A percentile compares a stretch with the other conserved stretches of the same genome.
phyloP scores from a whole-genome alignment of 1,284 basidiomycete genomes.

The Lentinula novae-zelandiae region DNA sequence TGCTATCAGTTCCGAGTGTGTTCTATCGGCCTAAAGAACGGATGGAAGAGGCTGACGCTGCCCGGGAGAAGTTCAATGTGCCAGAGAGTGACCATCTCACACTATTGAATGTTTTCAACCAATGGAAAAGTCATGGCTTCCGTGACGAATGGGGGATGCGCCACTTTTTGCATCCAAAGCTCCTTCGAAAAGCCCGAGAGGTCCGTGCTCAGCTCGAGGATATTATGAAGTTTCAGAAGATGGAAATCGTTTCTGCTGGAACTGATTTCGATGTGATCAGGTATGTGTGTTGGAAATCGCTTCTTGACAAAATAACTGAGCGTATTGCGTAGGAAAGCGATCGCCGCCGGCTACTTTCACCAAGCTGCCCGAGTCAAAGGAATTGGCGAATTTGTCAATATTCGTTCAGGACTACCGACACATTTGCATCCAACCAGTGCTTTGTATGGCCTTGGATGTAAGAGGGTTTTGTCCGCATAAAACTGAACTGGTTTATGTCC shows the following conservation, averaged over 20 bases:
- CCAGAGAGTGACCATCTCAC: conserved; percentile 98
- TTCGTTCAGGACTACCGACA: conserved; percentile 90
- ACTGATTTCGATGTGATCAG: conserved; percentile 95
- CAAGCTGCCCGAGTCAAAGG: conserved; percentile 98
- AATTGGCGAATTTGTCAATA: conserved; percentile 98
- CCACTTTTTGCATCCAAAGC: conserved; percentile 96
- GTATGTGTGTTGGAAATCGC: conserved; percentile 34
- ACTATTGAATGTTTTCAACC: conserved; percentile 93
- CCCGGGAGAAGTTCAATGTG: conserved; percentile 97
- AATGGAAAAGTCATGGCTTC: conserved; percentile 95
- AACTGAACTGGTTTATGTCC: conserved; percentile 16
- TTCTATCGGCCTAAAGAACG: conserved; percentile 96
- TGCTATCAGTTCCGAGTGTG: conserved; percentile 96
- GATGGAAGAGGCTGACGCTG: conserved; percentile 95
- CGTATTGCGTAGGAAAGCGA: conserved; percentile 74
- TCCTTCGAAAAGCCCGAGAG: conserved; percentile 92
- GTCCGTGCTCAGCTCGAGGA: conserved; percentile 97
- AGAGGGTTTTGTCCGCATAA: conserved; percentile 28
- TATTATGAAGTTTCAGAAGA: conserved; percentile 98
- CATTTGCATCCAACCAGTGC: conserved; percentile 96
- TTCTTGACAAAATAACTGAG: background rate
- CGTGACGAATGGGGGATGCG: conserved; percentile 92
- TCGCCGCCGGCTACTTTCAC: conserved; percentile 98
- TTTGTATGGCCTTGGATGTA: conserved; percentile 93
- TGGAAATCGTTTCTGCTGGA: conserved; percentile 85